Percentiles rank a stretch among this genome's conserved stretches.
These are phyloP conservation scores for Williopsis jadinii DNA, from an alignment of 1,139 yeast genomes.

Conservation along the genomic window DNA sequence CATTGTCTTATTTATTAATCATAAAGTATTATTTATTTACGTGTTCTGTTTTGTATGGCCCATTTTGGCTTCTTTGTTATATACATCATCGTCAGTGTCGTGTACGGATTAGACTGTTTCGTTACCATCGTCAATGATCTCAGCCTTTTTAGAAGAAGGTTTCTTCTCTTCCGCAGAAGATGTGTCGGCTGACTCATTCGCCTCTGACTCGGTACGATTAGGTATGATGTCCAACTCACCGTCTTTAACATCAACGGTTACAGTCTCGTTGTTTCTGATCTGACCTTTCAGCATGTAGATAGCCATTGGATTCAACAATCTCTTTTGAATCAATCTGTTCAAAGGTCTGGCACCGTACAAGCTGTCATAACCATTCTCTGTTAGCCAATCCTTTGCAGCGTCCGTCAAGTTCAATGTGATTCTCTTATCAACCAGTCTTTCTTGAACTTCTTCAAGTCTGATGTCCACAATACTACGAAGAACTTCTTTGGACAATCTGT, in stretches of 20 bases:
- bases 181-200: constrained; percentile 9
- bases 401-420: constrained; percentile 53
- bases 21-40: too few species aligned
- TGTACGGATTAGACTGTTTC: not conserved
- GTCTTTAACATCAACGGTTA: constrained; percentile 34
- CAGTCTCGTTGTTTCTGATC: constrained; percentile 62
- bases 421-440: constrained; percentile 71
- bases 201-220: constrained; percentile 33
- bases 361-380: constrained; percentile 84
- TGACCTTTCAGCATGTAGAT: constrained; percentile 72
- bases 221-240: constrained; percentile 36
- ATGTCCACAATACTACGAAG: constrained; percentile 77
- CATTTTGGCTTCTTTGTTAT: too few species aligned
- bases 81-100: too few species aligned
- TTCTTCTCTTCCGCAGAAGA: not conserved
- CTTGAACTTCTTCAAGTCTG: constrained; percentile 72
- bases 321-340: constrained; percentile 80
- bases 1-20: too few species aligned
- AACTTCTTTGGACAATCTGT: constrained; percentile 71
- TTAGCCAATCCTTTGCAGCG: constrained; percentile 69
- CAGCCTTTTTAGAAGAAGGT: constrained; percentile 4
- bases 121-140: constrained; percentile 9
- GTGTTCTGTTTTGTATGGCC: too few species aligned
- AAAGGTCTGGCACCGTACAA: constrained; percentile 94
- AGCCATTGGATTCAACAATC: constrained; percentile 81